Conservation (phyloP, 371 early-diverging fungal genomes). For the Mucor plumbeus region DNA sequence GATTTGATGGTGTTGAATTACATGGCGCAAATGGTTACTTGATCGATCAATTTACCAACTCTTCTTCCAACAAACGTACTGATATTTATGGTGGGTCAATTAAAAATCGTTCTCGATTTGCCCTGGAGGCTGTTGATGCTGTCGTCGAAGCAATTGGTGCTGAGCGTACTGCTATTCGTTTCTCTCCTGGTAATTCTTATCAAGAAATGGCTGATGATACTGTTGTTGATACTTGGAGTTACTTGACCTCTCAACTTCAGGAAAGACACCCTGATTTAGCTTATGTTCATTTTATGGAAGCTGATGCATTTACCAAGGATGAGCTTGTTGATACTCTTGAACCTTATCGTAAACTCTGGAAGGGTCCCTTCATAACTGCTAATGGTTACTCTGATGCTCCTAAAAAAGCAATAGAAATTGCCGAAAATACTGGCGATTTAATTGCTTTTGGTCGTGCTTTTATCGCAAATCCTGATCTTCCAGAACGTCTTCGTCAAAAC, state of each 20-base stretch:
- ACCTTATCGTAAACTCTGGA: constrained; percentile 39
- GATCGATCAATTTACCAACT: constrained; percentile 57
- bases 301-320: constrained; percentile 12
- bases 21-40: constrained; percentile 75
- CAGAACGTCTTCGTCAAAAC: constrained; percentile 21
- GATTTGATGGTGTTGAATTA: constrained; percentile 72
- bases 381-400: constrained; percentile 24
- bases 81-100: constrained; percentile 72
- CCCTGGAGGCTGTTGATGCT: constrained; percentile 58
- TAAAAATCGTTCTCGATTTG: constrained; percentile 73
- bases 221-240: constrained; percentile 34
- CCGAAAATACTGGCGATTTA: constrained; percentile 32
- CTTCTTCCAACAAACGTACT: constrained; percentile 56
- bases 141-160: constrained; percentile 47
- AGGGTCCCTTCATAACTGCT: constrained; percentile 35
- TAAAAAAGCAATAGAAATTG: constrained; percentile 23
- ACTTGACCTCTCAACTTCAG: constrained; percentile 27
- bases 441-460: constrained; percentile 38
- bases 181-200: constrained; percentile 20
- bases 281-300: constrained; percentile 39
- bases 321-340: constrained; percentile 21
- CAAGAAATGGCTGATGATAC: constrained; percentile 38
- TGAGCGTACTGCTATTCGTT: constrained; percentile 30
- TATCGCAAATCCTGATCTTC: constrained; percentile 46
- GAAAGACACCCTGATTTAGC: constrained; percentile 26